A percentile compares a stretch with the other conserved stretches of the same genome.
Evolutionary conservation across 2,329 filamentous ascomycete species (phyloP).

Genomic region (Dothistroma septosporum): DNA sequence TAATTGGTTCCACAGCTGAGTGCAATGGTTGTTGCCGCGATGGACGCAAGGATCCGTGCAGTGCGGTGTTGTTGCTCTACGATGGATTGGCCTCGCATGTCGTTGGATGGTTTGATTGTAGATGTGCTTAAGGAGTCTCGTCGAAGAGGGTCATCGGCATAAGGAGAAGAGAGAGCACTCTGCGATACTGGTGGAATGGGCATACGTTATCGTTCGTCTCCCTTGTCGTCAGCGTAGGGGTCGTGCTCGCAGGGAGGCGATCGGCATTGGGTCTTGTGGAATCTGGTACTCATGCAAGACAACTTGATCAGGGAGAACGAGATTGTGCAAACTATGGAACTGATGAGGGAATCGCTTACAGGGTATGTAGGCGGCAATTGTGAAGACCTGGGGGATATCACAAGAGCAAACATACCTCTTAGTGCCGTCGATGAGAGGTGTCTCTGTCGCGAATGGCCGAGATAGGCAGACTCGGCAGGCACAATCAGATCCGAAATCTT

Average conservation of each 20-base stretch:
- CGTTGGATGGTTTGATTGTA: conserved; percentile 28
- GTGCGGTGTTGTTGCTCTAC: conserved; percentile 51
- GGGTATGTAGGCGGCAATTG: background rate
- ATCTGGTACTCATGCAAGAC: background rate
- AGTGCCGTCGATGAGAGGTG: background rate
- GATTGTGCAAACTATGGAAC: background rate
- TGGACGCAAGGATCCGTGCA: conserved; percentile 73
- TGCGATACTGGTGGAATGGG: background rate
- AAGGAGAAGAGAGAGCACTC: background rate
- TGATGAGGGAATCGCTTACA: background rate
- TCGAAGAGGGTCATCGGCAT: background rate
- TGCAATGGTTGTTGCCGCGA: conserved; percentile 78
- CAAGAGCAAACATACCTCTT: background rate
- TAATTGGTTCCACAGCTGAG: conserved; percentile 85
- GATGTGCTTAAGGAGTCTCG: background rate
- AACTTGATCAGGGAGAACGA: background rate
- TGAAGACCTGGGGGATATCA: background rate
- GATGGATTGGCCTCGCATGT: conserved; percentile 26
- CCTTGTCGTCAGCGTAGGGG: background rate
- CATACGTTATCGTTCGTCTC: background rate
- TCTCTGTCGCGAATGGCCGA: conserved; percentile 6
- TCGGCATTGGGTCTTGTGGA: background rate
- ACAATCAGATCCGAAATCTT: background rate
- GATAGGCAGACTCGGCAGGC: background rate
- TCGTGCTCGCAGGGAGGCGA: background rate